phyloP scores from a whole-genome alignment of 306 rosid species.

The Acacia acuminata region DNA sequence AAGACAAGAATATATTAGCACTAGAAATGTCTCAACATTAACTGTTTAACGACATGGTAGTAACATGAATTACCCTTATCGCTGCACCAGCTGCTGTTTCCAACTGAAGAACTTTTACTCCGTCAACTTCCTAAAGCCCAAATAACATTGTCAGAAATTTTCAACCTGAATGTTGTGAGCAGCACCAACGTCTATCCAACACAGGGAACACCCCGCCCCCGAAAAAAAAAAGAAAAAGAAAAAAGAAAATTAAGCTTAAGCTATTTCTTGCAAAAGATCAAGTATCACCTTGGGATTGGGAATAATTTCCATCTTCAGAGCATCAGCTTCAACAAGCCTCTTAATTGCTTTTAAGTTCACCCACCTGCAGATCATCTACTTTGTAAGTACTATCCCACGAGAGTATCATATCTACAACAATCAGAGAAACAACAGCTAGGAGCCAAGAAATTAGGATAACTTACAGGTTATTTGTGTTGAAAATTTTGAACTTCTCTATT shows the following conservation, averaged over 20 bases:
- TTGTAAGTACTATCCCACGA: constrained; percentile 33
- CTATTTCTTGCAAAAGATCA: constrained; percentile 15
- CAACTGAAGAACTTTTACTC: constrained; percentile 92
- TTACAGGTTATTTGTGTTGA: constrained; percentile 96
- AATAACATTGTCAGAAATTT: constrained; percentile 31
- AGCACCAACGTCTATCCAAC: constrained; percentile 24
- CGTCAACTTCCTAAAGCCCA: constrained; percentile 84
- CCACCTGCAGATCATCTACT: constrained; percentile 64
- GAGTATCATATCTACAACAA: constrained; percentile 26
- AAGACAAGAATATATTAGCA: constrained; percentile 19
- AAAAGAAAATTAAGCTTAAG: constrained; percentile 9
- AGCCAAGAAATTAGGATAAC: constrained; percentile 29
- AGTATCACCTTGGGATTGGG: constrained; percentile 90
- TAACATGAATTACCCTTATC: constrained; percentile 64
- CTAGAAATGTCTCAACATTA: constrained; percentile 14
- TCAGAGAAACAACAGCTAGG: background rate
- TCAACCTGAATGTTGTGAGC: constrained; percentile 10
- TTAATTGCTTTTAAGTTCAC: constrained; percentile 87
- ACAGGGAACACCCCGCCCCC: background rate
- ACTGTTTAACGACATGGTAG: constrained; percentile 7
- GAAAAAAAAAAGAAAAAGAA: background rate
- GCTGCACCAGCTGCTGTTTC: constrained; percentile 99
- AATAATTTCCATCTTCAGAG: constrained; percentile 96
- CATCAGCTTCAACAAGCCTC: constrained; percentile 88
- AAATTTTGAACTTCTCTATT: constrained; percentile 94